Conservation (phyloP, 2,329 filamentous ascomycete genomes). For the Capronia epimyces region DNA sequence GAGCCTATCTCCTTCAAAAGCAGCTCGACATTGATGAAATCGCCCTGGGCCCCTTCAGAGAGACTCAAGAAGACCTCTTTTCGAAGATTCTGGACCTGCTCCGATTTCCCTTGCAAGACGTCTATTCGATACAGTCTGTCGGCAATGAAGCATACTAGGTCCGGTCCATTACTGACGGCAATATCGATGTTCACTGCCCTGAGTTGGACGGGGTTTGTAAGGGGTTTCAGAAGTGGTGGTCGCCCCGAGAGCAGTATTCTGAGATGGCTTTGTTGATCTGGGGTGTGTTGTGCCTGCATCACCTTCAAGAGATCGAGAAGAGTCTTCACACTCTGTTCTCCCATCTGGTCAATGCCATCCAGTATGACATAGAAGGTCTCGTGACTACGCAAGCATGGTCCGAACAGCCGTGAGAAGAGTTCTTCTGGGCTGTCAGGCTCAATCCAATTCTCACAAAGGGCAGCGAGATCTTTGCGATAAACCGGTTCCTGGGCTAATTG, state of each 20-base stretch:
- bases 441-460: neutral
- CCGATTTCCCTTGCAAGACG: neutral
- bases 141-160: neutral
- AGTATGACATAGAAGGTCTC: slow-evolving; percentile 1
- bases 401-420: neutral
- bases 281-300: neutral
- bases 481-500: slow-evolving; percentile 1
- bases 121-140: neutral
- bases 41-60: neutral
- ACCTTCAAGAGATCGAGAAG: neutral
- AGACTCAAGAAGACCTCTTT: neutral
- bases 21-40: slow-evolving; percentile 1
- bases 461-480: neutral
- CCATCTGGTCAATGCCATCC: neutral
- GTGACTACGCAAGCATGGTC: neutral
- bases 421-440: slow-evolving; percentile 1
- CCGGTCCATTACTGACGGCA: neutral
- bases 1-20: slow-evolving; percentile 1
- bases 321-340: neutral
- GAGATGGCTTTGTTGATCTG: neutral
- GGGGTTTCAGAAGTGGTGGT: neutral
- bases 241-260: neutral
- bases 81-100: neutral
- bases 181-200: neutral
- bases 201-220: neutral